Evolutionary conservation across 1,284 basidiomycete genomes (phyloP), one percentile per base, ranked within the genome.

Genomic region (Cronartium quercuum): DNA sequence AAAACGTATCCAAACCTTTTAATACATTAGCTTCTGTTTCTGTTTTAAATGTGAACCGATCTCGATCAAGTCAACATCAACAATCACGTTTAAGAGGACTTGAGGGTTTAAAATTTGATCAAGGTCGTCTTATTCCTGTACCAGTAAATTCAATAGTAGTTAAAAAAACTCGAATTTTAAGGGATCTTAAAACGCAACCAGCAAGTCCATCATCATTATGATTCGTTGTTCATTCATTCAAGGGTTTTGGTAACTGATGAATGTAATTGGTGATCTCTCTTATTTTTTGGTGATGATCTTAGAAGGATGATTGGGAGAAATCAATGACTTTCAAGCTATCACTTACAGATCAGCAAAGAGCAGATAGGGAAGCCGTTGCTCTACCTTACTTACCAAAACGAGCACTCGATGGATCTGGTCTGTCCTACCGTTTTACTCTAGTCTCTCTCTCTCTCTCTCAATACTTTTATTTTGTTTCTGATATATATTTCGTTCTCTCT

Each of bases 271-370:
- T 34, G 12, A 12, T 63, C 38, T 21, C 7, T 29, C 38, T 64
- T 40, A 35, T 64, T 2, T 3, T 64, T 64, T 41, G 37, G n/a
- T 4, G 3, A 3, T 41, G 3, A 3, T 51, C 21, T 51, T 51
- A 18, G 47, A 51, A n/a, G 37, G 44, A 64, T 35, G 44, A 47
- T 47, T 51, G 15, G 10, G 18, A 10, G 29, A 38, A 37, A 5
- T 24, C 65, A 18, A 24, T 75, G 18, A 75, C 71, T 13, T 75
- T 75, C 42, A 75, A 75, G n/a, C 37, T 75, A 61, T 51, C 55
- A 13, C 61, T 75, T 41, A 75, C 71, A 15, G 71, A 75, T 13
- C 65, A 67, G 24, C 71, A 75, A 63, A 66, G 47, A 15, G 64
- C 64, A 10, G 57, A 75, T 18, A 37, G 65, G 13, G 71, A 75